A percentile compares a stretch with the other conserved stretches of the same genome.
Evolutionary conservation across 208 protist genomes (phyloP).

Genomic region (Endotrypanum monterogeii): DNA sequence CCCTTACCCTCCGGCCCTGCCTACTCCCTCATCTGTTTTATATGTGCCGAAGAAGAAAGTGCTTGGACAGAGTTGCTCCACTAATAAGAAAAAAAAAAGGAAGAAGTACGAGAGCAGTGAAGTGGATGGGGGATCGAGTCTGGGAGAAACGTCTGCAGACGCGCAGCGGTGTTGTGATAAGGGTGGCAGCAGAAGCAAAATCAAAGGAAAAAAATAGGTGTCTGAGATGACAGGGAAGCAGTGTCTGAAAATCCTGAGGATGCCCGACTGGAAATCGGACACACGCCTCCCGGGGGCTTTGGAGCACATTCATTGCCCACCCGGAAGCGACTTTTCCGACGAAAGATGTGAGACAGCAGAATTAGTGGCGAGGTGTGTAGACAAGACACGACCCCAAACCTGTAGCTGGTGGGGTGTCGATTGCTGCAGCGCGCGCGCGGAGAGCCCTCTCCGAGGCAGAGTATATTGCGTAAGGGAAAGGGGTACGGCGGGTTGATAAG

Average conservation of each 20-base stretch:
- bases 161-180: too few relatives aligned
- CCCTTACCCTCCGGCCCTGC: not conserved
- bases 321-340: not conserved
- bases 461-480: not conserved
- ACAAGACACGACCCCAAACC: slow-evolving; percentile 3
- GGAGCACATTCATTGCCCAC: not conserved
- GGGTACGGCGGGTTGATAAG: not conserved
- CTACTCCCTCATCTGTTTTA: not conserved
- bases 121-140: not conserved
- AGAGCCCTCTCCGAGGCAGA: not conserved
- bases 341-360: not conserved
- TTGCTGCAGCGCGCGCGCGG: not conserved
- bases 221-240: not conserved
- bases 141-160: not conserved
- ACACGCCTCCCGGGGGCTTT: not conserved
- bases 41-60: not conserved
- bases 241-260: not conserved
- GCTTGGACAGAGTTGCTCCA: not conserved
- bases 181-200: too few relatives aligned
- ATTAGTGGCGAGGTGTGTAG: not conserved
- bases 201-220: not conserved
- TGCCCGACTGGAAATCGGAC: not conserved
- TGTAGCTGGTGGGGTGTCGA: not conserved
- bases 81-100: not conserved
- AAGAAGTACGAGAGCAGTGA: not conserved